phyloP scores from a whole-genome alignment of 306 rosid genomes.

The Gastrolobium bilobum region DNA sequence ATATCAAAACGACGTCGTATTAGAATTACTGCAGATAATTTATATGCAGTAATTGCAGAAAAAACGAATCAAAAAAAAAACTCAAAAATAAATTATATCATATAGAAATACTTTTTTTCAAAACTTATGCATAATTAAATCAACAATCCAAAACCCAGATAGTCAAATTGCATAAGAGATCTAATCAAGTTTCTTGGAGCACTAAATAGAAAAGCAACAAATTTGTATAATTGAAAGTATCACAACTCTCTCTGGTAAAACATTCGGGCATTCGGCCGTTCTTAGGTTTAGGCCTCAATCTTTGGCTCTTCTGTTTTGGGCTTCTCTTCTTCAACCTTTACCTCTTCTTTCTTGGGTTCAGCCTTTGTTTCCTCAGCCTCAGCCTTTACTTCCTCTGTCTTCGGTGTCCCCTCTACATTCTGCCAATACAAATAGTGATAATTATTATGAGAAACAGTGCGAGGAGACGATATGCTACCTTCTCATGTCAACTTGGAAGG shows the following conservation, averaged over 20 bases:
- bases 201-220: conserved; percentile 26
- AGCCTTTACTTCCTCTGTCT: conserved; percentile 33
- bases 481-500: too few species aligned
- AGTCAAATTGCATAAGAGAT: background rate
- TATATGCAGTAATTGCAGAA: too few species aligned
- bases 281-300: background rate
- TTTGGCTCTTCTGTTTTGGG: conserved; percentile 40
- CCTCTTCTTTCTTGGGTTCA: conserved; percentile 19
- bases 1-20: too few species aligned
- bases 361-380: background rate
- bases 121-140: background rate
- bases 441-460: background rate
- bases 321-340: conserved; percentile 43
- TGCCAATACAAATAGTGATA: conserved; percentile 14
- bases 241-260: background rate
- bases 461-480: too few species aligned
- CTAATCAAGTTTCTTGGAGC: background rate
- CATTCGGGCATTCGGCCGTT: background rate
- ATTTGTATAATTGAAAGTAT: background rate
- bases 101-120: background rate
- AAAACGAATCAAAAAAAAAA: too few species aligned
- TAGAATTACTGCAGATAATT: too few species aligned
- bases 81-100: too few species aligned
- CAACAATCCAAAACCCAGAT: conserved; percentile 41
- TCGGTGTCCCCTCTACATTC: conserved; percentile 39